These are phyloP conservation scores for Euclidium syriacum DNA, from an alignment of 345 rosid genomes.

Conservation along the genomic window DNA sequence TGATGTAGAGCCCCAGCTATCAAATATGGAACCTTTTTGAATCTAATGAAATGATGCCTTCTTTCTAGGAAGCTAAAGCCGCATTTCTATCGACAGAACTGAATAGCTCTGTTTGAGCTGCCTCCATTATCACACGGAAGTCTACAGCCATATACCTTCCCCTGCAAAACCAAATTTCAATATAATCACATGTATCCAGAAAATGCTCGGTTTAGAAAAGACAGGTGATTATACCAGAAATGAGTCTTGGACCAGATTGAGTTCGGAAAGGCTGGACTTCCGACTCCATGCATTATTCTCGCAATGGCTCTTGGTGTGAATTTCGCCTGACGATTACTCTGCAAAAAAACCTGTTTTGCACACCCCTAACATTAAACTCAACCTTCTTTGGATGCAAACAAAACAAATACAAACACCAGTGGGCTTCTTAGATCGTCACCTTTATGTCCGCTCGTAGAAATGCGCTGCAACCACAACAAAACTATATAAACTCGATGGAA, in stretches of 20 bases:
- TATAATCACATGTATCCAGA: not conserved
- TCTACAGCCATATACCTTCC: constrained; percentile 68
- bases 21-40: no score
- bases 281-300: constrained; percentile 91
- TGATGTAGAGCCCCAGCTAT: no score
- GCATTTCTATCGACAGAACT: constrained; percentile 26
- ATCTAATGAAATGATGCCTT: no score
- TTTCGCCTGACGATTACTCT: constrained; percentile 68
- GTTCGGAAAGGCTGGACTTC: constrained; percentile 85
- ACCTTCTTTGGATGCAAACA: not conserved
- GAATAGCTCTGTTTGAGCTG: constrained; percentile 68
- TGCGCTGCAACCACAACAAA: constrained; percentile 51
- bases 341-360: constrained; percentile 71
- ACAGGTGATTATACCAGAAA: constrained; percentile 72
- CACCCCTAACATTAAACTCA: not conserved
- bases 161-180: constrained; percentile 40
- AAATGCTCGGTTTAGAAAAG: constrained; percentile 2
- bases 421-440: constrained; percentile 42
- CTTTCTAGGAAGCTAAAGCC: constrained; percentile 17
- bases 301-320: constrained; percentile 92
- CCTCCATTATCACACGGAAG: constrained; percentile 69
- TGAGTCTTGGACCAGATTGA: constrained; percentile 77
- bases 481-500: constrained; percentile 28
- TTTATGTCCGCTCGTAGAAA: constrained; percentile 93
- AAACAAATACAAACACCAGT: constrained; percentile 6